Evolutionary conservation across 2,329 filamentous ascomycete species (phyloP).

Genomic region (Mariannaea elegans): DNA sequence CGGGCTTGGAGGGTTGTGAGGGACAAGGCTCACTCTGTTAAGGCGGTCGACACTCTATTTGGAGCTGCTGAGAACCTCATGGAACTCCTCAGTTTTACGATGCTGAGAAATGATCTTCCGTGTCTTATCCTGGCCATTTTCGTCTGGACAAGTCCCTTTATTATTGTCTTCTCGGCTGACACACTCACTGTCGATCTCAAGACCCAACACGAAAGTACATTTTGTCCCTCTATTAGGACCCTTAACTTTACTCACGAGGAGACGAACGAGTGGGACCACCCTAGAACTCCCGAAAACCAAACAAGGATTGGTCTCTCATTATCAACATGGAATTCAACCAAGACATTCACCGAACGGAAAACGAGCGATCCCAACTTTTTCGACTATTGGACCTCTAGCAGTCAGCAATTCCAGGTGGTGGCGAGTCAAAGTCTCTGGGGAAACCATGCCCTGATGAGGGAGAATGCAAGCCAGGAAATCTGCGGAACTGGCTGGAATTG

Average conservation of each 20-base stretch:
- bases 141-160: not conserved
- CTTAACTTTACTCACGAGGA: not conserved
- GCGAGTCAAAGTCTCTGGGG: conserved; percentile 29
- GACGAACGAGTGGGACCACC: not conserved
- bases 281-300: not conserved
- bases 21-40: not conserved
- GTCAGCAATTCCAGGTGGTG: conserved; percentile 28
- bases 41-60: not conserved
- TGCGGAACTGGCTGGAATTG: conserved; percentile 39
- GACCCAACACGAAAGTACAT: not conserved
- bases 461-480: conserved; percentile 25
- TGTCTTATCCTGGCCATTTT: not conserved
- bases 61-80: not conserved
- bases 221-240: not conserved
- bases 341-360: not conserved
- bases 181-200: not conserved
- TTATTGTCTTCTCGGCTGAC: not conserved
- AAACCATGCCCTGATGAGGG: conserved; percentile 25
- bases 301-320: not conserved
- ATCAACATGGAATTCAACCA: not conserved
- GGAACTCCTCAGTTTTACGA: not conserved
- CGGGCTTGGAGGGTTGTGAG: not conserved
- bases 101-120: not conserved
- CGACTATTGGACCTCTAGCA: conserved; percentile 32
- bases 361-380: conserved; percentile 10